These are phyloP conservation scores for Rubus idaeus DNA, from an alignment of 306 rosid genomes.

Conservation along the genomic window DNA sequence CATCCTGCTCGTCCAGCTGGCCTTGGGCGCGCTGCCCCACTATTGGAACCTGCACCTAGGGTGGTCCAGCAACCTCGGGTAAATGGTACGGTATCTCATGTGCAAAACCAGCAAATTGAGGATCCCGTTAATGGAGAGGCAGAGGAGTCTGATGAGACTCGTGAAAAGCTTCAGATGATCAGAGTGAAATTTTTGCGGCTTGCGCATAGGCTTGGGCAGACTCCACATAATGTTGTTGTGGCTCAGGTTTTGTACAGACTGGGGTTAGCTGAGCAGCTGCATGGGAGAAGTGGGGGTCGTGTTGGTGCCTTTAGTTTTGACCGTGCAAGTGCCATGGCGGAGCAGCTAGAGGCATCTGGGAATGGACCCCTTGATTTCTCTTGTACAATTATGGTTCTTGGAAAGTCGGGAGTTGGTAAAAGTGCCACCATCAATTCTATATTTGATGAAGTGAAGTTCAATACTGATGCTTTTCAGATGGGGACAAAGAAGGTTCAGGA, in stretches of 20 bases:
- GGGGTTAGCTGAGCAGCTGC: slow-evolving; percentile 93
- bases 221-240: slow-evolving; percentile 99
- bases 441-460: slow-evolving; percentile 86
- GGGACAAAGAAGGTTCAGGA: slow-evolving; percentile 98
- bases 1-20: slow-evolving; percentile 81
- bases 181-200: slow-evolving; percentile 91
- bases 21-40: slow-evolving; percentile 83
- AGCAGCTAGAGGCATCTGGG: slow-evolving; percentile 94
- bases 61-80: slow-evolving; percentile 74
- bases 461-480: slow-evolving; percentile 81
- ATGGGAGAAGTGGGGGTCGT: slow-evolving; percentile 95
- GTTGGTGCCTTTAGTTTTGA: slow-evolving; percentile 98
- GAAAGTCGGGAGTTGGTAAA: slow-evolving; percentile 97
- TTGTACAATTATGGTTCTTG: slow-evolving; percentile 96
- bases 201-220: slow-evolving; percentile 94
- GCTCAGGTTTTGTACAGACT: slow-evolving; percentile 97
- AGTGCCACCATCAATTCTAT: slow-evolving; percentile 98
- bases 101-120: slow-evolving; percentile 68
- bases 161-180: slow-evolving; percentile 96
- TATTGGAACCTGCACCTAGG: slow-evolving; percentile 73
- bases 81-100: slow-evolving; percentile 58
- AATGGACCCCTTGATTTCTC: slow-evolving; percentile 92
- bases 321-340: slow-evolving; percentile 99
- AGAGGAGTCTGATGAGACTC: slow-evolving; percentile 93
- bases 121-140: slow-evolving; percentile 70